phyloP scores from a whole-genome alignment of 345 rosid species.

The Gossypium sturtianum region DNA sequence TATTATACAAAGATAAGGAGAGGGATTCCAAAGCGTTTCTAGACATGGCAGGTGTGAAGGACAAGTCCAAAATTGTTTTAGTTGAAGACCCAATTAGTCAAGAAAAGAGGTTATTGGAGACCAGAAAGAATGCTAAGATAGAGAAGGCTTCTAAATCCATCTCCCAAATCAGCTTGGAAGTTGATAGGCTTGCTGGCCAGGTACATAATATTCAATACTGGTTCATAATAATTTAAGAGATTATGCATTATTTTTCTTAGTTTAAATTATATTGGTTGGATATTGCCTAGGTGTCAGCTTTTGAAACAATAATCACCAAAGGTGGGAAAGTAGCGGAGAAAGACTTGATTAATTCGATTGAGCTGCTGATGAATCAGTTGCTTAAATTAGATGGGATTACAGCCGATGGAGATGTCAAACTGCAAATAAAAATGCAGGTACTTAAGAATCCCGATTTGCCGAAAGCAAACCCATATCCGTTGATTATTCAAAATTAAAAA shows the following conservation, averaged over 20 bases:
- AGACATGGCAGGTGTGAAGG: constrained; percentile 82
- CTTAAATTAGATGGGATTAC: constrained; percentile 78
- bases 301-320: constrained; percentile 56
- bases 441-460: not conserved
- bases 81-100: constrained; percentile 85
- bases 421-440: constrained; percentile 97
- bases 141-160: constrained; percentile 86
- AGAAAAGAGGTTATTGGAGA: constrained; percentile 75
- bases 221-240: not conserved
- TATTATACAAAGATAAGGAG: constrained; percentile 83
- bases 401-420: constrained; percentile 82
- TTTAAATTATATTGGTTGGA: not conserved
- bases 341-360: constrained; percentile 53
- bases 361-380: constrained; percentile 86
- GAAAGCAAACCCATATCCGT: not conserved
- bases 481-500: not conserved
- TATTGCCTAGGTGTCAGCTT: constrained; percentile 57
- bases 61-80: constrained; percentile 85
- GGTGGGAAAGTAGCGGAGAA: constrained; percentile 80
- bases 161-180: constrained; percentile 81
- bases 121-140: constrained; percentile 73
- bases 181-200: constrained; percentile 82
- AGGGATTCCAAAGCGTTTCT: constrained; percentile 92
- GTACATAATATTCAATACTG: constrained; percentile 23
- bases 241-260: not conserved